Conservation (phyloP, 305 asterid species). For the Fraxinus baroniana region DNA sequence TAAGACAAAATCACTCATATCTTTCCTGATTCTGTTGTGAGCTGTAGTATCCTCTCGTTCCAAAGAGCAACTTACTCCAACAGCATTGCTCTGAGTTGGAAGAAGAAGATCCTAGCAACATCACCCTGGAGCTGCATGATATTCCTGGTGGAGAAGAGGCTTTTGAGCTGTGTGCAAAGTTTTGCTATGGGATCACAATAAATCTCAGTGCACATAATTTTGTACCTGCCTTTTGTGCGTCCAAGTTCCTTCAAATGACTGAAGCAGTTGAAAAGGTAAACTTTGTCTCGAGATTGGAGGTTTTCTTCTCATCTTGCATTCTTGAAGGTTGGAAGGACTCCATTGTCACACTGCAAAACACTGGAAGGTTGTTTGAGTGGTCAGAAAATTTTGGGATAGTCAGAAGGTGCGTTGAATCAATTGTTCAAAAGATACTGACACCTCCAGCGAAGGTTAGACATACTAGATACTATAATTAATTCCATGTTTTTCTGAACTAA, state of each 20-base stretch:
- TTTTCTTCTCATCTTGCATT: slow-evolving; percentile 72
- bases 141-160: slow-evolving; percentile 80
- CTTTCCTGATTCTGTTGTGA: background rate
- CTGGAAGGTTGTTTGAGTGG: slow-evolving; percentile 49
- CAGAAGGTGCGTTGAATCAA: slow-evolving; percentile 68
- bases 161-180: slow-evolving; percentile 75
- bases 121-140: slow-evolving; percentile 49
- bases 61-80: slow-evolving; percentile 63
- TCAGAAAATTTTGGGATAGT: slow-evolving; percentile 66
- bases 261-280: slow-evolving; percentile 58
- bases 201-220: slow-evolving; percentile 69
- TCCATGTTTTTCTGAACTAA: slow-evolving; percentile 6
- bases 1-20: background rate
- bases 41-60: slow-evolving; percentile 50
- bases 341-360: slow-evolving; percentile 50
- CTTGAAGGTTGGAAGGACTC: slow-evolving; percentile 79
- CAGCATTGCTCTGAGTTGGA: slow-evolving; percentile 36
- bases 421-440: slow-evolving; percentile 67
- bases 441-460: slow-evolving; percentile 61
- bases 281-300: slow-evolving; percentile 51
- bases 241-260: slow-evolving; percentile 71
- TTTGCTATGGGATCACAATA: slow-evolving; percentile 75
- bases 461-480: background rate
- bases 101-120: slow-evolving; percentile 36
- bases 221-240: slow-evolving; percentile 63